A percentile compares a stretch with the other conserved stretches of the same genome.
Evolutionary conservation across 768 basidiomycete species (phyloP).

Genomic region (Lyophyllum decastes): DNA sequence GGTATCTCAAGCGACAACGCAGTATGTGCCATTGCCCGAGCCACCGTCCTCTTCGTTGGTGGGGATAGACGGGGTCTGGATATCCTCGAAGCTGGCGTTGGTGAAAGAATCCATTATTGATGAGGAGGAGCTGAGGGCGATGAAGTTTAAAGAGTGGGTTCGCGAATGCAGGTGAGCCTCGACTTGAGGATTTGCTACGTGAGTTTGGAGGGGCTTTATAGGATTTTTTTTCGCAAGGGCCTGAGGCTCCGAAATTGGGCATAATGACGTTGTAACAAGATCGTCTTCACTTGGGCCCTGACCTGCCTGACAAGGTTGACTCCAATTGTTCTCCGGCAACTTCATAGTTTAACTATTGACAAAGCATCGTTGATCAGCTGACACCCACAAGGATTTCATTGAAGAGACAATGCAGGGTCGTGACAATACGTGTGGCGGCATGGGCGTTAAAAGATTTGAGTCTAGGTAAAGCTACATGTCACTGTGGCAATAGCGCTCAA

Average conservation of each 20-base stretch:
- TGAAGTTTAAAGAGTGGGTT: not conserved
- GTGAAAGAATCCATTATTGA: conserved; percentile 2
- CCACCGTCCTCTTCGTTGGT: not conserved
- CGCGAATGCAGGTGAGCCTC: not conserved
- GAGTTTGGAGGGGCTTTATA: not conserved
- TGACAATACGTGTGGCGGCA: not conserved
- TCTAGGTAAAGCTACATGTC: too few species aligned
- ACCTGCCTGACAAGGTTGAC: not conserved
- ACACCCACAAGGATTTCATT: not conserved
- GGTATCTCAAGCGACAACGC: conserved; percentile 7
- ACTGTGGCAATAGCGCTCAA: too few species aligned
- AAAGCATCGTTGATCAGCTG: too few species aligned
- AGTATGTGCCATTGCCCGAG: not conserved
- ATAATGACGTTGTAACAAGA: not conserved
- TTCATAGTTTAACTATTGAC: not conserved
- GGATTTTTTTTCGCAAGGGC: not conserved
- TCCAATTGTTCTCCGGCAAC: not conserved
- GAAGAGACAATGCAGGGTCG: not conserved
- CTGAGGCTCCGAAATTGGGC: not conserved
- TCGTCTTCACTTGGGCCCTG: not conserved
- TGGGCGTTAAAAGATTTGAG: not conserved
- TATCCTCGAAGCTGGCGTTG: not conserved
- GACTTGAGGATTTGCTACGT: not conserved
- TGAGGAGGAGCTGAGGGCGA: not conserved
- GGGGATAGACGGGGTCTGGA: not conserved